phyloP scores from a whole-genome alignment of 768 basidiomycete genomes.

The Cyathus striatus region DNA sequence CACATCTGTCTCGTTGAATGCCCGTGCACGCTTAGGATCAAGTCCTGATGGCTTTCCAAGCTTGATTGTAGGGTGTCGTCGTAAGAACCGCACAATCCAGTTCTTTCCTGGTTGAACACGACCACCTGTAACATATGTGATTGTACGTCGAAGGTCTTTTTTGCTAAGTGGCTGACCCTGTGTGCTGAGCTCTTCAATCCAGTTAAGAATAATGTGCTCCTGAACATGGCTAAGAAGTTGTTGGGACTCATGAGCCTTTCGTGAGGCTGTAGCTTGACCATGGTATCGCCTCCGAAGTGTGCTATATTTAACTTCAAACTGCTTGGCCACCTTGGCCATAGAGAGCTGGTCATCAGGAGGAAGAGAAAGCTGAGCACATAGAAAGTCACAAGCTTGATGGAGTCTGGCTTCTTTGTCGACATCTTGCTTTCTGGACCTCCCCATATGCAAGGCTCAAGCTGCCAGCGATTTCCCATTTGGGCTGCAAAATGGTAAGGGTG shows the following conservation, averaged over 20 bases:
- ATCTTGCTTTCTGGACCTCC: background rate
- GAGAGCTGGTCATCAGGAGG: background rate
- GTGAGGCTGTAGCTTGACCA: background rate
- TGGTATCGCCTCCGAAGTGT: slow-evolving; percentile 1
- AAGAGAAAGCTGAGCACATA: background rate
- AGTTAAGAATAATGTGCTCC: slow-evolving; percentile 9
- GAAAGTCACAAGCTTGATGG: background rate
- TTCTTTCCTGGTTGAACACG: slow-evolving; percentile 2
- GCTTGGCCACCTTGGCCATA: background rate
- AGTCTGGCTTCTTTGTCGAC: background rate
- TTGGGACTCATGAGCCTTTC: slow-evolving; percentile 6
- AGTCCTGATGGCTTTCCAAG: slow-evolving; percentile 16
- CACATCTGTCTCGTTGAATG: slow-evolving; percentile 16
- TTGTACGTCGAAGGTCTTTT: background rate
- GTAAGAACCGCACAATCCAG: slow-evolving; percentile 9
- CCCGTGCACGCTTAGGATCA: slow-evolving; percentile 22
- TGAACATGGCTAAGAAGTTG: slow-evolving; percentile 6
- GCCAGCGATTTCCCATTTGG: background rate
- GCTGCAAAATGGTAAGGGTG: background rate
- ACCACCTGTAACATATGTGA: background rate
- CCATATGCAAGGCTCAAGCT: background rate
- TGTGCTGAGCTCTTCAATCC: slow-evolving; percentile 8
- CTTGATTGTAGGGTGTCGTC: slow-evolving; percentile 10
- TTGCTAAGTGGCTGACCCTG: slow-evolving; percentile 6
- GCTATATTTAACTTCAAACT: slow-evolving; percentile 2